Conservation (phyloP, 2,329 filamentous ascomycete species). For the Fusarium praegraminearum region DNA sequence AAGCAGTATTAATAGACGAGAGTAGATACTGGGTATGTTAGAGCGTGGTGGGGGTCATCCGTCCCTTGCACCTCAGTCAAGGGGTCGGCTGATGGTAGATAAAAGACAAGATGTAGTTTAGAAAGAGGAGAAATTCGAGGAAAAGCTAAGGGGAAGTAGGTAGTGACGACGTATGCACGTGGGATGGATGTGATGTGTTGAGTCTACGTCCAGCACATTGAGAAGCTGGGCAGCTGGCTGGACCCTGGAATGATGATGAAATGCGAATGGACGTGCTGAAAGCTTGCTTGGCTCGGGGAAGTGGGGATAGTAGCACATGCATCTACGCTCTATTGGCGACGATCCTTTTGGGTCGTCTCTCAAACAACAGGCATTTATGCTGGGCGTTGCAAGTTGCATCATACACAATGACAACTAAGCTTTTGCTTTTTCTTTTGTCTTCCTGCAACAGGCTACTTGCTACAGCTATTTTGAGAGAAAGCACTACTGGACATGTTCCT, state of each 20-base stretch:
- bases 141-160: constrained; percentile 16
- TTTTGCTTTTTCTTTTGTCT: not conserved
- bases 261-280: constrained; percentile 33
- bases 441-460: not conserved
- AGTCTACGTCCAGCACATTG: not conserved
- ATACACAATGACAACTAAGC: not conserved
- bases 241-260: constrained; percentile 40
- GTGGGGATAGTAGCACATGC: constrained; percentile 32
- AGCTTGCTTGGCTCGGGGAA: constrained; percentile 39
- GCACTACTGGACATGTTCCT: not conserved
- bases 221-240: constrained; percentile 5
- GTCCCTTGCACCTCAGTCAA: constrained; percentile 14
- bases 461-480: not conserved
- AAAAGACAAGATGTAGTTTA: not conserved
- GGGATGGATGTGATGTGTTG: constrained; percentile 20
- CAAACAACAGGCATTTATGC: not conserved
- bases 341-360: not conserved
- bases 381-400: constrained; percentile 1
- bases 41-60: constrained; percentile 25
- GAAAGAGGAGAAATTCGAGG: constrained; percentile 8
- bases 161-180: constrained; percentile 42
- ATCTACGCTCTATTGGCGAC: not conserved
- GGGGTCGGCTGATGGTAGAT: constrained; percentile 21
- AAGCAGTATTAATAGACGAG: constrained; percentile 13
- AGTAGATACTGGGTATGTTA: not conserved